Evolutionary conservation across 768 basidiomycete species (phyloP), one percentile per base, ranked within the genome.

Genomic region (Asterophora lycoperdoides): DNA sequence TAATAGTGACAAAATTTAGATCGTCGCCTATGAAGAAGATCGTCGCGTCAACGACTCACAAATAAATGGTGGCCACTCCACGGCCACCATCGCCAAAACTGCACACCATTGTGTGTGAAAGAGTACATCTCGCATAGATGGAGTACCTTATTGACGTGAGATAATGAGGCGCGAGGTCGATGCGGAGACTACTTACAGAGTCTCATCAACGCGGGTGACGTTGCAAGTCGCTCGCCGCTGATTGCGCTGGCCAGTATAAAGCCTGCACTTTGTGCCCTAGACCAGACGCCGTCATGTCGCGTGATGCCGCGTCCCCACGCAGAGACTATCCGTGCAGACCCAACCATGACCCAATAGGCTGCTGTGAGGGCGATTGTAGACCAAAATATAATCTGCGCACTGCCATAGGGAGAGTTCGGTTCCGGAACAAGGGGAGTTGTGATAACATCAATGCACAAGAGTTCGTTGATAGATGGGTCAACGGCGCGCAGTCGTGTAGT

Each of bases 91-190:
- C 28, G 83, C 83, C 11, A 99, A 72, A 28, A 85, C 79, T 34
- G 90, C 79, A 64, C 87, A 90, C 87, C 89, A 97, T 56, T 96
- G 93, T 0, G 93, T 89, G 60, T 94, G 92, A 65, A 92, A 88
- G 42, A 97, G 78, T 43, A 99, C 78, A 65, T 99, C 96, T 45
- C 93, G 76, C 69, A 94, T 70, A 5, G 92, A 91, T 2, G 96
- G 95, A 0, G 96, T 95, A 57, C 86, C 93, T 93, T 53, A 3
- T 40, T 37, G 53, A 52, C 44, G 56, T 51, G 30, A 53, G 46
- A 18, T 44, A 33, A 41, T 42, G 30, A 29, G 28, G 23, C 52
- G 28, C 23, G 39, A 33, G 13, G 46, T 44, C 32, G 36, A 38
- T 46, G 41, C 37, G 19, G 41, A 44, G 52, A 34, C 28, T 42